These are phyloP conservation scores for Tulasnella sp. DNA, from an alignment of 768 basidiomycete species.

Conservation along the genomic window DNA sequence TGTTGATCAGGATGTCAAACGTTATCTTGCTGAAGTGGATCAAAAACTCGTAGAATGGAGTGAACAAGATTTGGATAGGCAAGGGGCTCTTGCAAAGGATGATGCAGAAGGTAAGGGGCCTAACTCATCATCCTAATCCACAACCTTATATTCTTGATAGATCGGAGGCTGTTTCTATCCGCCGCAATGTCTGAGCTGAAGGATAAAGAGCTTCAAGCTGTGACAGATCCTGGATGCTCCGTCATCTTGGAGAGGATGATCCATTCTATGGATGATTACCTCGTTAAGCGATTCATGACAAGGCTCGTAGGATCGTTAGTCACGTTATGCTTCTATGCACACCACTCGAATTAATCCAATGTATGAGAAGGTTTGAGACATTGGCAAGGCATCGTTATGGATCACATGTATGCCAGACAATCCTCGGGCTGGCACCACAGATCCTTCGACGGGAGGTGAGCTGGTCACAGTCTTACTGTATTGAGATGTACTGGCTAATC, in stretches of 20 bases:
- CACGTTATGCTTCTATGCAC: slow-evolving; percentile 11
- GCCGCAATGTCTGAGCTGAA: slow-evolving; percentile 76
- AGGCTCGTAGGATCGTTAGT: slow-evolving; percentile 79
- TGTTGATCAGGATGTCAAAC: slow-evolving; percentile 80
- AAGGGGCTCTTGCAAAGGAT: slow-evolving; percentile 32
- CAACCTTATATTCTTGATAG: slow-evolving; percentile 28
- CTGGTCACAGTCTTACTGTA: no score
- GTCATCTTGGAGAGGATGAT: slow-evolving; percentile 78
- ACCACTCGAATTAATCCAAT: background rate
- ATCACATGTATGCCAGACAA: slow-evolving; percentile 89
- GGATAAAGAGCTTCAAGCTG: slow-evolving; percentile 76
- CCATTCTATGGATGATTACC: slow-evolving; percentile 92
- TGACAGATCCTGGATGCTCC: slow-evolving; percentile 91
- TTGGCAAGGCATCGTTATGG: slow-evolving; percentile 76
- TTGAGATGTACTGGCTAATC: no score
- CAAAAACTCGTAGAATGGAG: slow-evolving; percentile 82
- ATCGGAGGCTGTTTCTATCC: slow-evolving; percentile 61
- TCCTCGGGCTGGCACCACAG: slow-evolving; percentile 52
- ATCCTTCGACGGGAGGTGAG: slow-evolving; percentile 59
- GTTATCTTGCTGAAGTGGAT: slow-evolving; percentile 84
- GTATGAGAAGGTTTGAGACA: slow-evolving; percentile 44
- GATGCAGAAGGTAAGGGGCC: slow-evolving; percentile 39
- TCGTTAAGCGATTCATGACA: slow-evolving; percentile 81
- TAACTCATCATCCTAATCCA: slow-evolving; percentile 21
- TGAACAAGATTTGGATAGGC: slow-evolving; percentile 33